Conservation (phyloP, 345 rosid genomes). For the Trapa bicornis region DNA sequence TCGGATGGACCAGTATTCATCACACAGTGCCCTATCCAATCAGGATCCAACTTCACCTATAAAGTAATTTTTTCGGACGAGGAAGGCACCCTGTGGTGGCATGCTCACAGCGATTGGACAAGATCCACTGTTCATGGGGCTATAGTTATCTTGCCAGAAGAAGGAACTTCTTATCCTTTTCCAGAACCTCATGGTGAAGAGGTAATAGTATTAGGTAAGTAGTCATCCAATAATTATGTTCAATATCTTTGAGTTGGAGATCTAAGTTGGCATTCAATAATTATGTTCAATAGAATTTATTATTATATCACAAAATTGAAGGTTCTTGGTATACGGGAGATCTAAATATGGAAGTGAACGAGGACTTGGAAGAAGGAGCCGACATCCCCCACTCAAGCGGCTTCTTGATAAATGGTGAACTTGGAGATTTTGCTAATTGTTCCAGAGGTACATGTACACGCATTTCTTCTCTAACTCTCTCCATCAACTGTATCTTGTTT, state of each 20-base stretch:
- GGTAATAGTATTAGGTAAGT: conserved; percentile 9
- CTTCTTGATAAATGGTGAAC: not conserved
- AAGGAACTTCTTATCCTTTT: conserved; percentile 9
- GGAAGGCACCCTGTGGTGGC: too few species aligned
- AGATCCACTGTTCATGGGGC: conserved; percentile 28
- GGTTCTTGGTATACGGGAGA: not conserved
- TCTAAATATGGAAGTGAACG: not conserved
- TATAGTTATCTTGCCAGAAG: conserved; percentile 16
- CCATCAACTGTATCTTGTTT: too few species aligned
- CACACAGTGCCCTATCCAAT: conserved; percentile 16
- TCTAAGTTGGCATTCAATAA: too few species aligned
- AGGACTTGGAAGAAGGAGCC: not conserved
- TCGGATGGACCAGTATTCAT: conserved; percentile 18
- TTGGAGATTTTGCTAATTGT: not conserved
- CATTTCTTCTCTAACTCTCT: too few species aligned
- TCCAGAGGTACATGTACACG: not conserved
- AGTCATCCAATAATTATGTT: too few species aligned
- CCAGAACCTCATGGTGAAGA: not conserved
- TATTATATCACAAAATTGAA: not conserved
- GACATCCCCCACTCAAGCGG: not conserved
- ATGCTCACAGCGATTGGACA: conserved; percentile 15
- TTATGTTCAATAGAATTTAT: too few species aligned
- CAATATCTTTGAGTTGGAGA: too few species aligned
- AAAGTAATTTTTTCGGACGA: conserved; percentile 12
- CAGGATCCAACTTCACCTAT: conserved; percentile 12